Base-by-base conservation (phyloP, 176 grass and related monocot genomes). In the Aegilops sharonensis region DNA sequence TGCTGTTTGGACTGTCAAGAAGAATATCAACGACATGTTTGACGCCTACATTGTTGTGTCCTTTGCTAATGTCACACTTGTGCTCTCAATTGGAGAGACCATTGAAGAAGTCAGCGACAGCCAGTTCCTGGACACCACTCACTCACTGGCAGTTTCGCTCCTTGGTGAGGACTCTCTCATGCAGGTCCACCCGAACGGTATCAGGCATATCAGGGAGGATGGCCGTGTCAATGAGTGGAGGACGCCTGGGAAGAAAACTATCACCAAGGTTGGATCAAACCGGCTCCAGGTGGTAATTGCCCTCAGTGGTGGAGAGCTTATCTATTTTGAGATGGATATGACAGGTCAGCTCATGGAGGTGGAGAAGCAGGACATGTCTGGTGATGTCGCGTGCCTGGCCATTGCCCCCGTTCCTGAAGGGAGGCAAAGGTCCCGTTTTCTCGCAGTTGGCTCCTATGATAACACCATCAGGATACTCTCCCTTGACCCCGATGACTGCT, bases 1-100 rank as follows among this genome's bases (percentile, higher is more conserved):
- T 94, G 97, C 97, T n/a, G 97, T 96, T 29, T 99, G 94, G 97
- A 99, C 97, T 50, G 97, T 99, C 31, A 99, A 99, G 92, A 99
- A 99, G 85, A 99, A 94, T 80, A 88, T 99, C 47, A 94, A 85
- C 27, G 94, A 96, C 78, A 93, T 92, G 90, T 99, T 94, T 88
- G 94, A 99, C 87, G 97, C 97, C 12, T 99, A 99, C 52, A 99
- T 99, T 81, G 94, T 96, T 18, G 92, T 96, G 77, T 99, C 97
- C 34, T 99, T 99, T 2, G 87, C 90, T 30, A 98, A 98, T 91
- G 94, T 90, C 20, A 96, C 97, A 9, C 84, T 96, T 56, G 97
- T 99, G 84, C 94, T 99, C 73, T 99, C 97, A 35, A 99, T 99
- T 67, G 97, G 97, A 77, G 94, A 99, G 83, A 99, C 97, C 17